These are phyloP conservation scores for Haplosporangium sp. DNA, from an alignment of 371 early-diverging fungal species.

Conservation along the genomic window DNA sequence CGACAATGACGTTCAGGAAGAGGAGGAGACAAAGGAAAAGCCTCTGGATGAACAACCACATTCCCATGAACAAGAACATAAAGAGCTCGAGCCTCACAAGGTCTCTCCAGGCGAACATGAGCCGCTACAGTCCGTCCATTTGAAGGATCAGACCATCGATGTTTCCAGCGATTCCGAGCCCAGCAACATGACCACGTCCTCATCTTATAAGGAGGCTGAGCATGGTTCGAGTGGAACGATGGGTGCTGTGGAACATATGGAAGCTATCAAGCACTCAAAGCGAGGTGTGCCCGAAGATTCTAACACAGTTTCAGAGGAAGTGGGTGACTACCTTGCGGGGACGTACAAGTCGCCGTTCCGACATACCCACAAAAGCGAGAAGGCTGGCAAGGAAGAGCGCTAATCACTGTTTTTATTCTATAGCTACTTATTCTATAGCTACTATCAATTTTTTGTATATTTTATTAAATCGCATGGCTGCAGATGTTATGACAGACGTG, in stretches of 20 bases:
- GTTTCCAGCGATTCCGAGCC: not conserved
- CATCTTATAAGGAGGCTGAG: not conserved
- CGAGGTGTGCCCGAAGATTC: conserved; percentile 25
- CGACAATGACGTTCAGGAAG: conserved; percentile 13
- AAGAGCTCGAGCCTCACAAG: not conserved
- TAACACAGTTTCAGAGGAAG: conserved; percentile 21
- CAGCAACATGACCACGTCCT: not conserved
- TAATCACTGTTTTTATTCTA: not conserved
- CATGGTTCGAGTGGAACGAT: not conserved
- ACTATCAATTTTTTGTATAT: no score
- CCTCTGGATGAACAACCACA: not conserved
- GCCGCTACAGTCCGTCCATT: not conserved
- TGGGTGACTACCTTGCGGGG: conserved; percentile 30
- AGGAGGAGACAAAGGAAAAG: not conserved
- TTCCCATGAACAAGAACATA: not conserved
- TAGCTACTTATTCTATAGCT: no score
- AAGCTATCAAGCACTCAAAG: conserved; percentile 25
- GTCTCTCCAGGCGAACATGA: not conserved
- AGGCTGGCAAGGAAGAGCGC: conserved; percentile 35
- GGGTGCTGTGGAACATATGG: not conserved
- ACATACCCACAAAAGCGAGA: conserved; percentile 37
- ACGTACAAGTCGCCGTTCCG: conserved; percentile 52
- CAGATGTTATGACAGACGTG: no score
- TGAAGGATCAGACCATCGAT: conserved; percentile 14
- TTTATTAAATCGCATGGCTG: no score